phyloP scores from a whole-genome alignment of 2,329 filamentous ascomycete genomes.

The Pseudogymnoascus sp. region DNA sequence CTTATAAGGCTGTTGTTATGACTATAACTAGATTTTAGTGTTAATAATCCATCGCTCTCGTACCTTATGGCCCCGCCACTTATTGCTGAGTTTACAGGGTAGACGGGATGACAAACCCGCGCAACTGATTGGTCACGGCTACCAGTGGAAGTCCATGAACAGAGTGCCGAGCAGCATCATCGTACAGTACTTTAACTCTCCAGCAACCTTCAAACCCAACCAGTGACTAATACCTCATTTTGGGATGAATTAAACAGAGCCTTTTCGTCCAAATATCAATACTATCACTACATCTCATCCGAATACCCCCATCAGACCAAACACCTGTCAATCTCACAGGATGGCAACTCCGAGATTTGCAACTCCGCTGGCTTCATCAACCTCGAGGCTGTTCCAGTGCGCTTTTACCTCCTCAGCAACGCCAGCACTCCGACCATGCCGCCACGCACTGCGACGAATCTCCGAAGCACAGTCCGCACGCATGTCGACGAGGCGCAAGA shows the following conservation, averaged over 20 bases:
- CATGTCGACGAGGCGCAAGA: slow-evolving; percentile 47
- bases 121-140: not conserved
- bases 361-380: slow-evolving; percentile 24
- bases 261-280: not conserved
- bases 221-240: not conserved
- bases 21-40: not conserved
- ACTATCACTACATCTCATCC: not conserved
- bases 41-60: not conserved
- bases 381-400: slow-evolving; percentile 9
- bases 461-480: slow-evolving; percentile 35
- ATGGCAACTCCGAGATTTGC: slow-evolving; percentile 26
- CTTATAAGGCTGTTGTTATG: not conserved
- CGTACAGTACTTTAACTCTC: not conserved
- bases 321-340: not conserved
- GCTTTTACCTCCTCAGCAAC: slow-evolving; percentile 22
- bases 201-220: not conserved
- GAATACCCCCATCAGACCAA: not conserved
- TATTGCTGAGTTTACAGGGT: not conserved
- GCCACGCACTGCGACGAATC: slow-evolving; percentile 36
- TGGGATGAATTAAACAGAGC: not conserved
- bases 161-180: not conserved
- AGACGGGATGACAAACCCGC: not conserved
- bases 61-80: not conserved
- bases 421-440: slow-evolving; percentile 31
- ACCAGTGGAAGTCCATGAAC: not conserved